These are phyloP conservation scores for Aureobasidium leucospermi DNA, from an alignment of 2,329 filamentous ascomycete genomes.

Conservation along the genomic window DNA sequence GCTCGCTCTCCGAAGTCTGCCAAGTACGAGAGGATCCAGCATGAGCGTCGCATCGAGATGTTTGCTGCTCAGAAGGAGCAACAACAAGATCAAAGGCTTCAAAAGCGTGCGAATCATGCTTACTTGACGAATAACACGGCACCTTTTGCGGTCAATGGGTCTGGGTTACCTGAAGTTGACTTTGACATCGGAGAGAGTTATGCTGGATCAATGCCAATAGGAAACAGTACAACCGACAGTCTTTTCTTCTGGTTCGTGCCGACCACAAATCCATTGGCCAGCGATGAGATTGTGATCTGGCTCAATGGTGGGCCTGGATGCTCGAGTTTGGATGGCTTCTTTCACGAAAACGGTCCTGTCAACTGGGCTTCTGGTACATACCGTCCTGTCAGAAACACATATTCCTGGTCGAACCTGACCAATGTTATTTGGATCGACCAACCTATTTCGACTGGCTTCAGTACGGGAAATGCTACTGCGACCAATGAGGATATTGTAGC, in stretches of 20 bases:
- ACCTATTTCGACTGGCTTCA: conserved; percentile 23
- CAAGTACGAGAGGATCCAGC: neutral
- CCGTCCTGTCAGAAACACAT: conserved; percentile 36
- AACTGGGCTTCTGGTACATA: conserved; percentile 37
- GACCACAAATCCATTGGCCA: conserved; percentile 35
- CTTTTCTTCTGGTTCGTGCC: conserved; percentile 47
- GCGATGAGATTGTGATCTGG: conserved; percentile 34
- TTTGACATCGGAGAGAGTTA: conserved; percentile 40
- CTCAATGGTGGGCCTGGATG: conserved; percentile 35
- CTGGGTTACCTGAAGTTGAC: conserved; percentile 29
- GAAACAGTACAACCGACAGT: conserved; percentile 20
- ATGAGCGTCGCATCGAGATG: neutral
- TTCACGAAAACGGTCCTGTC: conserved; percentile 39
- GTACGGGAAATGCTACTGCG: conserved; percentile 24
- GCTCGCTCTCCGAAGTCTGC: neutral
- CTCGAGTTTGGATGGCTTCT: conserved; percentile 35
- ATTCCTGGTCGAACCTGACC: conserved; percentile 54
- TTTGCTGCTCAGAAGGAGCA: neutral
- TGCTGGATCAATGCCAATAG: conserved; percentile 28
- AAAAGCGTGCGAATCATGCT: neutral
- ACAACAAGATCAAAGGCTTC: neutral
- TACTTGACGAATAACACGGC: neutral
- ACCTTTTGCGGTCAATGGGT: conserved; percentile 24
- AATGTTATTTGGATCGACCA: conserved; percentile 63
- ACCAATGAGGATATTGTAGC: conserved; percentile 35